Percentiles rank a stretch among this genome's conserved stretches.
Conservation (phyloP, 2,329 filamentous ascomycete species). For the Elsinoe batatas region DNA sequence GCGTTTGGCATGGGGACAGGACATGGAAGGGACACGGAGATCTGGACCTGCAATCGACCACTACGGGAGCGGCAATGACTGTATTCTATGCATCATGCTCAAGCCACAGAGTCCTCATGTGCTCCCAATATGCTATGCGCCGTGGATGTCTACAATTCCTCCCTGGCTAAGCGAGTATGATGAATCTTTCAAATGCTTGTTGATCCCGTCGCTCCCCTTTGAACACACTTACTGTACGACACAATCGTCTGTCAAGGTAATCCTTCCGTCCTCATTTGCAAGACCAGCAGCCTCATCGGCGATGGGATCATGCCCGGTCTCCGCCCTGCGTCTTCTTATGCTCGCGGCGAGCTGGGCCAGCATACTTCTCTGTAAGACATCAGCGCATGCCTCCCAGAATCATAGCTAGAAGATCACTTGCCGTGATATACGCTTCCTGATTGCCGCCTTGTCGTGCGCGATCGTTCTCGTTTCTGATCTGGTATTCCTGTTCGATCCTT, state of each 20-base stretch:
- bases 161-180: too few species aligned
- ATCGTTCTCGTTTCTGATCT: slow-evolving; percentile 54
- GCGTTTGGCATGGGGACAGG: not conserved
- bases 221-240: slow-evolving; percentile 18
- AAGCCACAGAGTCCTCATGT: too few species aligned
- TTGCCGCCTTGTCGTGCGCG: slow-evolving; percentile 48
- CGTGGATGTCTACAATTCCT: too few species aligned
- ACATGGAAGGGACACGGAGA: not conserved
- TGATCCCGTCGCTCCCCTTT: not conserved
- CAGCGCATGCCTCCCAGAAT: slow-evolving; percentile 12
- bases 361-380: slow-evolving; percentile 20
- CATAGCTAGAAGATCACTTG: slow-evolving; percentile 19
- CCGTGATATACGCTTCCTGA: slow-evolving; percentile 47
- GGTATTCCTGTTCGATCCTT: slow-evolving; percentile 50
- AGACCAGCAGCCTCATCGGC: slow-evolving; percentile 14
- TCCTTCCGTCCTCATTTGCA: slow-evolving; percentile 13
- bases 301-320: slow-evolving; percentile 10
- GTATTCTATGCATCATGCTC: too few species aligned
- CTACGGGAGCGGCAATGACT: too few species aligned
- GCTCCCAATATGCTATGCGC: too few species aligned
- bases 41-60: too few species aligned
- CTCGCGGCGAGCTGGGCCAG: slow-evolving; percentile 20
- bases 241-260: slow-evolving; percentile 22
- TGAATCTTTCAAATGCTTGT: not conserved
- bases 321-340: slow-evolving; percentile 17